Evolutionary conservation across 2,329 filamentous ascomycete genomes (phyloP), one percentile per base, ranked within the genome.

Genomic region (Bipolaris victoriae): DNA sequence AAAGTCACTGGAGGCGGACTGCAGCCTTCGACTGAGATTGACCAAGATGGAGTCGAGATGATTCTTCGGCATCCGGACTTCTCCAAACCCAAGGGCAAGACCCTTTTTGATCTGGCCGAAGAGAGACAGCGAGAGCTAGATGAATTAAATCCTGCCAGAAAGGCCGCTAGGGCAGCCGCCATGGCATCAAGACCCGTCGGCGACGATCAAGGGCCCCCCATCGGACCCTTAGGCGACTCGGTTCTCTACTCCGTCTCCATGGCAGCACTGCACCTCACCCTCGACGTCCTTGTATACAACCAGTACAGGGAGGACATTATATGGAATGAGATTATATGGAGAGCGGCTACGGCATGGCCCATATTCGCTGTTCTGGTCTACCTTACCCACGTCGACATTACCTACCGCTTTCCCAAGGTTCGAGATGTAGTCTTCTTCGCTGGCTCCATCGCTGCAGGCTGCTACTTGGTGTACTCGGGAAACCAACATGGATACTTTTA

Each of bases 401-500:
- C 78, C 3, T 70, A 68, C 55, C 74, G 74, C 52, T 81, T 84
- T 26, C 79, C 81, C 40, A 71, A 79, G 1, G 36, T 77, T 7
- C 73, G 76, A 60, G 80, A 84, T 59, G 31, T 79, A 1, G 66
- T 90, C 50, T 95, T 94, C 79, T 83, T 92, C 59, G 70, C 70
- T 15, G 79, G 83, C 22, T 87, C 88, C 63, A 76, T 88, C 7
- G 74, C 71, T 9, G 80, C 86, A 0, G 95, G 95, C 1, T 91
- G 88, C 77, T 93, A 92, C 75, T 81, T 97, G 61, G 88, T 98
- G 47, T 82, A 90, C 65, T 86, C 93, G 51, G 92, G 90, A 24
- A 98, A 97, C 70, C 83, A 81, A 29, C 86, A 88, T 63, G 86
- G 89, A 4, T 98, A 97, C 70, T 87, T 96, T 66, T 90, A 90